These are phyloP conservation scores for Clonostachys byssicola DNA, from an alignment of 2,329 filamentous ascomycete genomes.

Conservation along the genomic window DNA sequence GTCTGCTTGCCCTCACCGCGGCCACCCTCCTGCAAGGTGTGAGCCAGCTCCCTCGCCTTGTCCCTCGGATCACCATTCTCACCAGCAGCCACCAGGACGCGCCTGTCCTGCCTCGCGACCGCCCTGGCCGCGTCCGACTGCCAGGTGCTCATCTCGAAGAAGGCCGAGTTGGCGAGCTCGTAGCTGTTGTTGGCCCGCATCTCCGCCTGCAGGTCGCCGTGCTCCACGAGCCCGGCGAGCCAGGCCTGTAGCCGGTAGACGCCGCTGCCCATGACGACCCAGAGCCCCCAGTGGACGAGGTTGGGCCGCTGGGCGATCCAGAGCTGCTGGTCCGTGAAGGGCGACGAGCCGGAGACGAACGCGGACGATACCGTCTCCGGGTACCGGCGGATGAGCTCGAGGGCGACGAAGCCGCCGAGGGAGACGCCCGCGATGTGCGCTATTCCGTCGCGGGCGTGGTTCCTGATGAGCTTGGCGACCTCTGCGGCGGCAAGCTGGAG, in stretches of 20 bases:
- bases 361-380: neutral
- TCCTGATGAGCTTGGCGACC: too few relatives aligned
- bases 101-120: slow-evolving; percentile 1
- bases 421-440: too few relatives aligned
- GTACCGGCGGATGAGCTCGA: neutral
- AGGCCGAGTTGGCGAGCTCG: neutral
- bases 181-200: slow-evolving; percentile 1
- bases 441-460: too few relatives aligned
- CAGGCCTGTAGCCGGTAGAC: too few relatives aligned
- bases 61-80: slow-evolving; percentile 1
- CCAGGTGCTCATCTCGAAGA: slow-evolving; percentile 1
- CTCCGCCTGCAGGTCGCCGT: neutral
- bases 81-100: slow-evolving; percentile 1
- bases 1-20: slow-evolving; percentile 8
- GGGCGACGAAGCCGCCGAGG: too few relatives aligned
- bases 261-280: too few relatives aligned
- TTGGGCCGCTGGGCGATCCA: neutral
- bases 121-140: slow-evolving; percentile 1
- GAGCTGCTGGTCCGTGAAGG: neutral
- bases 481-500: too few relatives aligned
- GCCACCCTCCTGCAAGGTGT: slow-evolving; percentile 10
- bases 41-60: slow-evolving; percentile 14
- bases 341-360: slow-evolving; percentile 1
- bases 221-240: too few relatives aligned
- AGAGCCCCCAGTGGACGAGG: too few relatives aligned